A percentile compares a stretch with the other conserved stretches of the same genome.
These are phyloP conservation scores for Yarrowia osloensis DNA, from an alignment of 805 yeast species.

Conservation along the genomic window DNA sequence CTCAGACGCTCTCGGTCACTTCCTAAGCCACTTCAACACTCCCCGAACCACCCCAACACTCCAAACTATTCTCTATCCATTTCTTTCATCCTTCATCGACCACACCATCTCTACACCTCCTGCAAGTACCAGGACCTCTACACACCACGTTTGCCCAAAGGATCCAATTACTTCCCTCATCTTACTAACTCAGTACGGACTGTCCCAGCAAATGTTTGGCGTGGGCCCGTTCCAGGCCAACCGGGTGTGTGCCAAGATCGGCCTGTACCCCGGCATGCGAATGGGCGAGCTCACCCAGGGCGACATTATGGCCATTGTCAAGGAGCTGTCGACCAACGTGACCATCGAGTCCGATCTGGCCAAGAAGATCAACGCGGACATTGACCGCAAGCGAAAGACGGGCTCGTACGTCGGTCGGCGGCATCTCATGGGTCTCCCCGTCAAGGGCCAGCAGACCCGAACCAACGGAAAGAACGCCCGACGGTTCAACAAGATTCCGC, in stretches of 20 bases:
- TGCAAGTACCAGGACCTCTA: not conserved
- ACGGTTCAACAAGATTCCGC: slow-evolving; percentile 61
- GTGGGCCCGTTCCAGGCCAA: slow-evolving; percentile 75
- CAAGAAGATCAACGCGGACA: slow-evolving; percentile 61
- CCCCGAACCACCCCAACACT: too few species aligned
- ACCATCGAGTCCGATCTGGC: slow-evolving; percentile 82
- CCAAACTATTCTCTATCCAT: too few species aligned
- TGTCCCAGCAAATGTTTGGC: slow-evolving; percentile 82
- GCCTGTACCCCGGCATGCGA: slow-evolving; percentile 90
- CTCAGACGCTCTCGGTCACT: too few species aligned
- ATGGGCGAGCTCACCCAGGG: slow-evolving; percentile 90
- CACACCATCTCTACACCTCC: not conserved
- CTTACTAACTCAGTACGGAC: slow-evolving; percentile 51
- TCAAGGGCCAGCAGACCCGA: slow-evolving; percentile 87
- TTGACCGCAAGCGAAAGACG: slow-evolving; percentile 71
- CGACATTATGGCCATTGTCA: slow-evolving; percentile 80
- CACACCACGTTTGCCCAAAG: too few species aligned
- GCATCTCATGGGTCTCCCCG: slow-evolving; percentile 80
- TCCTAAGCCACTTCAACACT: too few species aligned
- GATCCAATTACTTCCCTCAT: not conserved
- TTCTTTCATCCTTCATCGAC: too few species aligned
- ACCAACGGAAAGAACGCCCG: slow-evolving; percentile 89
- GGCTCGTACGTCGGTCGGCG: slow-evolving; percentile 88
- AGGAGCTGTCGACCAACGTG: slow-evolving; percentile 73
- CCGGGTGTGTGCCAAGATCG: slow-evolving; percentile 79